Evolutionary conservation across 2,329 filamentous ascomycete genomes (phyloP).

Genomic region (Talaromyces amestolkiae): DNA sequence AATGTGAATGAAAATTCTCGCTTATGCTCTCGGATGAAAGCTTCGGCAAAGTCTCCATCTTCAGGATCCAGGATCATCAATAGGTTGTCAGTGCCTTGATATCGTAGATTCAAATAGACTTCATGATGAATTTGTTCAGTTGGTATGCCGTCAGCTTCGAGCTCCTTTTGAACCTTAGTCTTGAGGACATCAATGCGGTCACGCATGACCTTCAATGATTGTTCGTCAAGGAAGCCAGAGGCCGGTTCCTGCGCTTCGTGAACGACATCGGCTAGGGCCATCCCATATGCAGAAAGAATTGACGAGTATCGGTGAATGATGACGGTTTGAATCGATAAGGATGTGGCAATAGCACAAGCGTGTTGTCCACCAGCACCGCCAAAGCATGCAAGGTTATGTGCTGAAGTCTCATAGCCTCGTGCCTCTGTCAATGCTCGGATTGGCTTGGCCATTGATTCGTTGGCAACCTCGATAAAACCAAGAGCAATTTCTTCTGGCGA

Average conservation of each 20-base stretch:
- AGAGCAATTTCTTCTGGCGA: conserved; percentile 27
- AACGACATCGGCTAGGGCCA: conserved; percentile 43
- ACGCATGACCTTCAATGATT: conserved; percentile 22
- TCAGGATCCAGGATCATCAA: conserved; percentile 40
- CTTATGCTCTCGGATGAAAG: conserved; percentile 39
- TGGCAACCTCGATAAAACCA: conserved; percentile 26
- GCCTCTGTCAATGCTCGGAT: conserved; percentile 27
- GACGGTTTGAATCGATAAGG: conserved; percentile 41
- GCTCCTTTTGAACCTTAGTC: conserved; percentile 28
- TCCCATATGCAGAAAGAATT: conserved; percentile 47
- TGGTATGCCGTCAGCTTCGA: conserved; percentile 39
- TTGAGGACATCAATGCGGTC: conserved; percentile 32
- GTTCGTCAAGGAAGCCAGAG: conserved; percentile 24
- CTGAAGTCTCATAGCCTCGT: conserved; percentile 26
- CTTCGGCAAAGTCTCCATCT: conserved; percentile 37
- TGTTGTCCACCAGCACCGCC: conserved; percentile 40
- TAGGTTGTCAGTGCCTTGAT: conserved; percentile 46
- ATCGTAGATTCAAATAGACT: conserved; percentile 44
- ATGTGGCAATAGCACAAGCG: conserved; percentile 42
- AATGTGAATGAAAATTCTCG: conserved; percentile 45
- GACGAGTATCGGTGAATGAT: conserved; percentile 45
- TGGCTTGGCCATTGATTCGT: conserved; percentile 26
- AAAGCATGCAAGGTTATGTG: conserved; percentile 31
- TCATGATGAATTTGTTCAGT: conserved; percentile 33
- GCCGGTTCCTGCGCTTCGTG: conserved; percentile 38